Base-by-base conservation (phyloP, 805 yeast genomes). In the Spathaspora arborariae region DNA sequence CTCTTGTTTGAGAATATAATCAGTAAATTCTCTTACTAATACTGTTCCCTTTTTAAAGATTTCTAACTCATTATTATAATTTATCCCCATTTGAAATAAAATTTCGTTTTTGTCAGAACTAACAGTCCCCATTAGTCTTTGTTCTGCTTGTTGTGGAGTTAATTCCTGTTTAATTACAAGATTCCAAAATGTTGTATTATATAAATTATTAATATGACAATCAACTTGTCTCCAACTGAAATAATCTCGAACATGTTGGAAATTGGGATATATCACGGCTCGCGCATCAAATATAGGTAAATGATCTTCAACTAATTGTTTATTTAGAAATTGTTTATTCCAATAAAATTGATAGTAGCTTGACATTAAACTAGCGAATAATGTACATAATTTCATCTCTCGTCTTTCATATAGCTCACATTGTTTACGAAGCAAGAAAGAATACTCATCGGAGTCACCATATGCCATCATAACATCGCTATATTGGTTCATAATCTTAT, bases 401-500 rank as follows among this genome's bases (percentile, higher is more conserved):
- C 99, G 68, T 56, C 98, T 72, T 53, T 91, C 96, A 58, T 85
- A 92, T 49, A 92, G 62, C 1, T 67, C 67, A n/a, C 94, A 81
- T 26, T 72, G 72, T 39, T 75, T 78, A 27, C 81, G 70, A 44
- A 94, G 65, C 4, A 92, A 77, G 63, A 92, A 92, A 11, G 92
- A 84, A 61, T 86, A 94, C 67, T 94, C 99, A 64, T 94, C 99
- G 34, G 96, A 85, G 57, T 94, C 98, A 0, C 99, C 99, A 60
- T 85, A 94, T 0, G 96, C 96, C 62, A 91, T 52, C 8, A 83
- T 57, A 0, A 88, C 76, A 51, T 94, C 98, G 7, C 85, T 79
- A 36, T 88, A 79, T 34, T 77, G 73, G 26, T 74, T 64, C 70
- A 87, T 76, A 9, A 90, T 75, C 41, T 78, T 76, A 49, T 62